A percentile compares a stretch with the other conserved stretches of the same genome.
These are phyloP conservation scores for Candida arabinofermentans DNA, from an alignment of 805 yeast genomes.

Conservation along the genomic window DNA sequence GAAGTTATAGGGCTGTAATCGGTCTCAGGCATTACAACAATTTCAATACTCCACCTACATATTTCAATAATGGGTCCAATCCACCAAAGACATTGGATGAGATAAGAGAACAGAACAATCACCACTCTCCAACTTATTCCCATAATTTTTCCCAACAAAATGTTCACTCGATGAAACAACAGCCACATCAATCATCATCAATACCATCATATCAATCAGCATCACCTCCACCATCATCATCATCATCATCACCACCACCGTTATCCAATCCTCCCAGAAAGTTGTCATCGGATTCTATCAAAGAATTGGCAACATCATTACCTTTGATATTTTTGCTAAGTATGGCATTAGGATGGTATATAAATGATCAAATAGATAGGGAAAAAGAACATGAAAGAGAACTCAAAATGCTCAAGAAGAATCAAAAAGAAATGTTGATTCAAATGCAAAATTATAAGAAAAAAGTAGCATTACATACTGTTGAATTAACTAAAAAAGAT, in stretches of 20 bases:
- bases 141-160: conserved; percentile 1
- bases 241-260: background rate
- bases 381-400: background rate
- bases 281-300: background rate
- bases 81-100: conserved; percentile 31
- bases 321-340: conserved; percentile 13
- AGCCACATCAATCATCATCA: background rate
- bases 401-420: conserved; percentile 19
- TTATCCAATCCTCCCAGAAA: background rate
- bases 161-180: background rate
- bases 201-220: background rate
- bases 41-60: conserved; percentile 19
- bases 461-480: conserved; percentile 47
- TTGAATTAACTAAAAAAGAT: conserved; percentile 48
- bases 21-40: conserved; percentile 2
- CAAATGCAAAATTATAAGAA: conserved; percentile 48
- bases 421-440: conserved; percentile 37
- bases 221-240: background rate
- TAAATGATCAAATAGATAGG: background rate
- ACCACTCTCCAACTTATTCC: conserved; percentile 2
- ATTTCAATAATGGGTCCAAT: conserved; percentile 18
- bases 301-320: conserved; percentile 3
- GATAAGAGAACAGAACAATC: background rate
- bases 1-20: background rate
- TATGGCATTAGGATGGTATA: conserved; percentile 10